A percentile compares a stretch with the other conserved stretches of the same genome.
Evolutionary conservation across 2,329 filamentous ascomycete genomes (phyloP).

Genomic region (Paraphaeosphaeria sporulosa): DNA sequence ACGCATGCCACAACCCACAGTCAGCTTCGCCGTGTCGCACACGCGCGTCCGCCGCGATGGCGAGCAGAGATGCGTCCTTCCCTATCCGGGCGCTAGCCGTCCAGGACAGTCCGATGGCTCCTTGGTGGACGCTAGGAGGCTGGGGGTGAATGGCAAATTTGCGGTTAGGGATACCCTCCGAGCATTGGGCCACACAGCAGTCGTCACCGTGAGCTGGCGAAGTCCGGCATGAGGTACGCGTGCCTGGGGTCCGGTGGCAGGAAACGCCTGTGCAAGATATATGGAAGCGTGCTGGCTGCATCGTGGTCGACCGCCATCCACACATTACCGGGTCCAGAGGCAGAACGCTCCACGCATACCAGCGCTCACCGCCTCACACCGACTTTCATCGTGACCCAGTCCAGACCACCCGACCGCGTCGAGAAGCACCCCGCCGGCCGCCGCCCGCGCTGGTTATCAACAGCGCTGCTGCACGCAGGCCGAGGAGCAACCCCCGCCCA

Average conservation of each 20-base stretch:
- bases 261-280: constrained; percentile 58
- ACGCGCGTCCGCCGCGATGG: constrained; percentile 50
- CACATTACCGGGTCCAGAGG: constrained; percentile 19
- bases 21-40: constrained; percentile 64
- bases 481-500: constrained; percentile 7
- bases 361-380: constrained; percentile 41
- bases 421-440: constrained; percentile 21
- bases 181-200: constrained; percentile 19
- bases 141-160: constrained; percentile 31
- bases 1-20: constrained; percentile 30
- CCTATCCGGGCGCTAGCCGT: constrained; percentile 12
- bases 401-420: constrained; percentile 32
- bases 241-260: constrained; percentile 48
- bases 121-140: constrained; percentile 25
- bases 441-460: background rate
- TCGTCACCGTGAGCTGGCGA: constrained; percentile 40
- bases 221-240: constrained; percentile 47
- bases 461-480: background rate
- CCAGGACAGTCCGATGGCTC: constrained; percentile 20
- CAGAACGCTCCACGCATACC: constrained; percentile 30
- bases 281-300: constrained; percentile 61
- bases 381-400: constrained; percentile 36
- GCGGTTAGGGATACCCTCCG: constrained; percentile 17
- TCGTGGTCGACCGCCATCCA: constrained; percentile 46
- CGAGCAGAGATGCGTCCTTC: constrained; percentile 21